A percentile compares a stretch with the other conserved stretches of the same genome.
Evolutionary conservation across 306 rosid genomes (phyloP).

Genomic region (Sophora flavescens): DNA sequence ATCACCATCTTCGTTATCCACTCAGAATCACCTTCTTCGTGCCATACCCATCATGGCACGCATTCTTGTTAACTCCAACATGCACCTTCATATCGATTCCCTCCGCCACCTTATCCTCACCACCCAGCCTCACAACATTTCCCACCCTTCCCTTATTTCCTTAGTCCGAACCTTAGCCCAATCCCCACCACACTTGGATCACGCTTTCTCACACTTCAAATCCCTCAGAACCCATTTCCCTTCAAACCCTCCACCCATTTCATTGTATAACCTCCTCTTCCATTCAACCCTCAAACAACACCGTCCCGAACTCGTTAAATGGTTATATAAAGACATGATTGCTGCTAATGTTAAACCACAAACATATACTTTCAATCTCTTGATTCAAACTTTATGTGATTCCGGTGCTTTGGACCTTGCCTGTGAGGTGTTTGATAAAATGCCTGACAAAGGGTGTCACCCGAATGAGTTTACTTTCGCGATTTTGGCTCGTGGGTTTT

Average conservation of each 20-base stretch:
- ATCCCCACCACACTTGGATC: constrained; percentile 52
- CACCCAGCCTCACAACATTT: constrained; percentile 53
- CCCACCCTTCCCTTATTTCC: constrained; percentile 58
- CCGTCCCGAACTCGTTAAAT: constrained; percentile 57
- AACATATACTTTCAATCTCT: constrained; percentile 80
- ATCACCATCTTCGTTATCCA: constrained; percentile 34
- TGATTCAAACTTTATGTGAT: constrained; percentile 65
- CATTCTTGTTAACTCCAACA: constrained; percentile 62
- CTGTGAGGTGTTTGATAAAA: constrained; percentile 77
- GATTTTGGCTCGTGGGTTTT: constrained; percentile 84
- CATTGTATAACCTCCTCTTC: constrained; percentile 72
- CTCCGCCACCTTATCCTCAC: constrained; percentile 61
- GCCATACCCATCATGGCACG: constrained; percentile 61
- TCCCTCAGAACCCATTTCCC: constrained; percentile 71
- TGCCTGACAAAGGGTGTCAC: constrained; percentile 76
- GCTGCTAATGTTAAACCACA: constrained; percentile 65
- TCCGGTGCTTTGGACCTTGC: constrained; percentile 67
- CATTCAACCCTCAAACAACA: constrained; percentile 53
- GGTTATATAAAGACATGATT: constrained; percentile 84
- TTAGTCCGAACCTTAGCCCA: constrained; percentile 58
- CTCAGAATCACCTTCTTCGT: constrained; percentile 43
- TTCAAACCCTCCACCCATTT: constrained; percentile 54
- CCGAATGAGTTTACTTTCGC: constrained; percentile 80
- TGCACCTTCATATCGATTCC: constrained; percentile 65
- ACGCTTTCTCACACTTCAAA: constrained; percentile 67